Percentiles rank a stretch among this genome's conserved stretches.
phyloP scores from a whole-genome alignment of 2,329 filamentous ascomycete species.

The Pseudohalonectria lignicola region DNA sequence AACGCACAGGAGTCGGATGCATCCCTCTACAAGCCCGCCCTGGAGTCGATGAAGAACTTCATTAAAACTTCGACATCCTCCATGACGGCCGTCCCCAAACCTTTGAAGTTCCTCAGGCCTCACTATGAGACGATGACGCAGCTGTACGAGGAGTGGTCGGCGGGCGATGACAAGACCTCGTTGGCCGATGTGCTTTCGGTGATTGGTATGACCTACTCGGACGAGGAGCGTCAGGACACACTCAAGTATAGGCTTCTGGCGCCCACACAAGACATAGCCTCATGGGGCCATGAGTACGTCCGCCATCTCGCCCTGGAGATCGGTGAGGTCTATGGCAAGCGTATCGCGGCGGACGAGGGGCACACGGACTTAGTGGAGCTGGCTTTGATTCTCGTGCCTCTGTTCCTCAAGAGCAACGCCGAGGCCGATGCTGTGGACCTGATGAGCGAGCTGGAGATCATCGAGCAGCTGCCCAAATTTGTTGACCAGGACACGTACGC shows the following conservation, averaged over 20 bases:
- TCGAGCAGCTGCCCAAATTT: conserved; percentile 79
- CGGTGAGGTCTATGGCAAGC: conserved; percentile 83
- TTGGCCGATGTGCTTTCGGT: conserved; percentile 94
- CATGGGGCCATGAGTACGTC: conserved; percentile 98
- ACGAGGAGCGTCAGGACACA: conserved; percentile 91
- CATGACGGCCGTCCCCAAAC: conserved; percentile 98
- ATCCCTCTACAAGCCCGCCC: conserved; percentile 78
- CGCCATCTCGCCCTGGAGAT: conserved; percentile 92
- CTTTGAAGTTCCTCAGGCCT: conserved; percentile 92
- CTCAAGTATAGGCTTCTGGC: conserved; percentile 90
- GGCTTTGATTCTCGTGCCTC: conserved; percentile 73
- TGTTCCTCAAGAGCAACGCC: conserved; percentile 94
- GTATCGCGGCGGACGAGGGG: conserved; percentile 74
- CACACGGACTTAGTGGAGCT: conserved; percentile 79
- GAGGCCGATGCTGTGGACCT: conserved; percentile 97
- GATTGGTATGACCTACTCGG: conserved; percentile 96
- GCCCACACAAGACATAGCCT: conserved; percentile 83
- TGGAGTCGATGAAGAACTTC: conserved; percentile 94
- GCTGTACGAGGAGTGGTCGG: conserved; percentile 82
- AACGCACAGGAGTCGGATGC: conserved; percentile 64
- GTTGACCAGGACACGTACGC: conserved; percentile 91
- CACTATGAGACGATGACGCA: conserved; percentile 87
- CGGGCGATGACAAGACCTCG: conserved; percentile 74
- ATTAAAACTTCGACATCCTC: conserved; percentile 99
- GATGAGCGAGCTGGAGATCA: conserved; percentile 95